Base-by-base conservation (phyloP, 768 basidiomycete species). In the Leucocoprinus sp. region DNA sequence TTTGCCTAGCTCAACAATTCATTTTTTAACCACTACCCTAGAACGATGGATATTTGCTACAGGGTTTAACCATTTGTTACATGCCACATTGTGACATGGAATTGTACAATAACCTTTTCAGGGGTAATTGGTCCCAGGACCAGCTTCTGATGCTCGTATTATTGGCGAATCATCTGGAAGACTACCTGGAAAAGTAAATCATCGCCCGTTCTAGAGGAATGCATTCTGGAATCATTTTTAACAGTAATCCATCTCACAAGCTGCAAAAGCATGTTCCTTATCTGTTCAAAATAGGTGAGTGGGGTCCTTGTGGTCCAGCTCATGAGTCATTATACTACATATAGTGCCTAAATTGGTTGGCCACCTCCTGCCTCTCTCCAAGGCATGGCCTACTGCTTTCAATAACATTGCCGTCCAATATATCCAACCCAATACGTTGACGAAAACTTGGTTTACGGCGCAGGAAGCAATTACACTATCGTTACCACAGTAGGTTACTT, bases 81-180 rank as follows among this genome's bases (percentile, higher is more conserved):
- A 85, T 87, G 83, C 85, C 84, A 17, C 85, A 88, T 60, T 87
- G 86, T 58, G 82, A 84, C 55, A 56, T 82, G 60, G 71, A 70
- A 50, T 68, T 88, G 21, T 84, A 87, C 59, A 83, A 89, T 57
- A 69, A 64, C 52, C 55, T 86, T 36, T 61, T 88, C 45, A 69
- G 70, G 47, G 69, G 70, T 9, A 86, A 85, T 57, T 83, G 81
- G 80, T 62, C 66, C 37, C 56, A 48, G 22, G 65, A 66, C 22
- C 62, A 62, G 17, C 60, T 85, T 42, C 56, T 65, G 46, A 66
- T 64, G 48, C 55, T 80, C 18, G 54, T 85, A 43, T 65, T 89
- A 43, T 55, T 89, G 49, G 81, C 77, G 45, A 89, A 89, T 63
- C 69, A 64, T 43, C 65, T 89, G 50, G 60, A 64, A 51, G 78